Percentiles rank a stretch among this genome's conserved stretches.
phyloP scores from a whole-genome alignment of 164 flowering plant species.

The Euptelea pleiosperma region DNA sequence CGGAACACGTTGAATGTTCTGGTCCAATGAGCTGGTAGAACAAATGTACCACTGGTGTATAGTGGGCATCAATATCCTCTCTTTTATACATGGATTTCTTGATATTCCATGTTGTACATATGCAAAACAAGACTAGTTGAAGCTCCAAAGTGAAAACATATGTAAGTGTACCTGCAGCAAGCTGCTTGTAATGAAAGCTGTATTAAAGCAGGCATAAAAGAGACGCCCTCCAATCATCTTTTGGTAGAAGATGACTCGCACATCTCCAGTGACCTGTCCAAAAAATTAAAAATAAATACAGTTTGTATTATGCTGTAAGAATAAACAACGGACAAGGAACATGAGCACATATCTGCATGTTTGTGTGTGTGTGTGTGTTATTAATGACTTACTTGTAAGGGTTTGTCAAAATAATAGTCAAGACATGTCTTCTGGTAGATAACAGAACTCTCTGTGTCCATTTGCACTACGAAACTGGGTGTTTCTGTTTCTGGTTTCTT shows the following conservation, averaged over 20 bases:
- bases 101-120: background rate
- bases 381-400: constrained; percentile 44
- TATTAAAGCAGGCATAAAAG: constrained; percentile 77
- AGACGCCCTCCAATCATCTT: constrained; percentile 78
- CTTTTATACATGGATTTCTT: no score
- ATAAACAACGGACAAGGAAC: background rate
- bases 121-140: background rate
- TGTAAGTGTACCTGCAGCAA: constrained; percentile 58
- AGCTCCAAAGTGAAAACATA: background rate
- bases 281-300: background rate
- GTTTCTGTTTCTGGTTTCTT: constrained; percentile 22
- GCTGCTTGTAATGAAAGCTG: constrained; percentile 66
- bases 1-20: no score
- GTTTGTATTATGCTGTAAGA: background rate
- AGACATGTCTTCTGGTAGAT: constrained; percentile 65
- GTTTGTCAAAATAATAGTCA: constrained; percentile 53
- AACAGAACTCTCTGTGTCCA: constrained; percentile 67
- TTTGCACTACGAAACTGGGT: constrained; percentile 56
- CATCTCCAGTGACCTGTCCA: constrained; percentile 68
- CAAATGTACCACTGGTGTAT: no score
- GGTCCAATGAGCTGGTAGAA: no score
- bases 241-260: constrained; percentile 65
- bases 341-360: background rate
- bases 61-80: no score
- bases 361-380: background rate